Percentiles rank a stretch among this genome's conserved stretches.
Evolutionary conservation across 495 filamentous ascomycete genomes (phyloP).

Genomic region (Neurospora sp.): DNA sequence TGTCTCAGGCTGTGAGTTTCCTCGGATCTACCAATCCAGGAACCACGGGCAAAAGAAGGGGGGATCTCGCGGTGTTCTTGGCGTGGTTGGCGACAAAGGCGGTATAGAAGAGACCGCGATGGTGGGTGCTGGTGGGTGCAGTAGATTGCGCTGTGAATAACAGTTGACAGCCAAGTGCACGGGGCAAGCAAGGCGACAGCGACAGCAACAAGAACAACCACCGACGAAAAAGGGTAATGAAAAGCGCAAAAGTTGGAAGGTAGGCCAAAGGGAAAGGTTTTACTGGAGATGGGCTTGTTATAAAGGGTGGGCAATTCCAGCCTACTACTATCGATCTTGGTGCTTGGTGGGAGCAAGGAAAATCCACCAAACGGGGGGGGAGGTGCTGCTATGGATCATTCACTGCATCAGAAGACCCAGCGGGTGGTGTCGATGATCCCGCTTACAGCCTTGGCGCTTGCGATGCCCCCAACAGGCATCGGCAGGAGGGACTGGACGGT

Average conservation of each 20-base stretch:
- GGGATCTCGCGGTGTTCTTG: not conserved
- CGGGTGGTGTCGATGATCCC: not conserved
- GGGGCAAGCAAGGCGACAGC: not conserved
- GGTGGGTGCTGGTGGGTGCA: not conserved
- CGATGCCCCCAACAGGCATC: not conserved
- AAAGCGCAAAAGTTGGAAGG: not conserved
- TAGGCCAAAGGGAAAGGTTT: not conserved
- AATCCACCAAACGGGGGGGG: not conserved
- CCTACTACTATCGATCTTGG: not conserved
- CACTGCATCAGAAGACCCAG: not conserved
- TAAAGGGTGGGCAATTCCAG: not conserved
- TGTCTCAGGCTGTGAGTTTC: not conserved
- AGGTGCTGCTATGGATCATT: not conserved
- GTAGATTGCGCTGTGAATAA: not conserved
- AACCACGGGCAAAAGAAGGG: not conserved
- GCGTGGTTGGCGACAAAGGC: not conserved
- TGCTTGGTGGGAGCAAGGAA: not conserved
- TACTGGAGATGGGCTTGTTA: not conserved
- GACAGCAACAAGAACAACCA: not conserved
- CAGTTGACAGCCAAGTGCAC: not conserved
- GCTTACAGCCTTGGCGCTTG: not conserved
- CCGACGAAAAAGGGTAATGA: not conserved
- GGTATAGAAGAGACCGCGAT: not conserved
- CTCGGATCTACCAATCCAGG: not conserved
- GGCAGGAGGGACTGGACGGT: not conserved